Conservation (phyloP, 768 basidiomycete species). For the Cystofilobasidium bisporidii region DNA sequence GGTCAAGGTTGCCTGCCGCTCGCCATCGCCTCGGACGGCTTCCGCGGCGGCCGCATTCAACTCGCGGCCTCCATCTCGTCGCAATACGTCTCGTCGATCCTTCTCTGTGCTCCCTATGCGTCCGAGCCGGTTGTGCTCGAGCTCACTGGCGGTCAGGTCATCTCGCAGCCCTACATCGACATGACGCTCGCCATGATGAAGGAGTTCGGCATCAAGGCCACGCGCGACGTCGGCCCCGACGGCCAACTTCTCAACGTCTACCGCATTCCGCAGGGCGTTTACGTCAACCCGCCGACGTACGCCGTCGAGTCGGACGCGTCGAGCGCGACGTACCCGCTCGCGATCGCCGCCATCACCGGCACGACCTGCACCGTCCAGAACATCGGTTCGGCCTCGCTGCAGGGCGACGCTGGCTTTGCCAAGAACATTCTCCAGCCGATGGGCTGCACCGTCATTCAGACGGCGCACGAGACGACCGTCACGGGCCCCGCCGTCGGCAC, state of each 20-base stretch:
- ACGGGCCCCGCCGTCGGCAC: constrained; percentile 73
- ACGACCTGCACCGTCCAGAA: constrained; percentile 85
- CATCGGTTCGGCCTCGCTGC: constrained; percentile 80
- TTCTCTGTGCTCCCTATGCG: constrained; percentile 94
- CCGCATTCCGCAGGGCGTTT: constrained; percentile 66
- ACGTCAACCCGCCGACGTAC: constrained; percentile 69
- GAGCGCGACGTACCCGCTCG: constrained; percentile 91
- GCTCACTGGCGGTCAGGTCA: constrained; percentile 85
- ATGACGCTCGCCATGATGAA: constrained; percentile 99
- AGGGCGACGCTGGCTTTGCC: constrained; percentile 96
- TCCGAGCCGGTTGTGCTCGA: constrained; percentile 70
- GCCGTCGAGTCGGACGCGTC: constrained; percentile 92
- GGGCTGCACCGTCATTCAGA: constrained; percentile 88
- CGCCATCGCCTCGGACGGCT: constrained; percentile 68
- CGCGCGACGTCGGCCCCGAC: constrained; percentile 54
- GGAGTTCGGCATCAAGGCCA: constrained; percentile 72
- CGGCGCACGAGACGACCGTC: constrained; percentile 78
- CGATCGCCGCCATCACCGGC: constrained; percentile 95
- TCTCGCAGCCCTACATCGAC: constrained; percentile 98
- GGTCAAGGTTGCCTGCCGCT: constrained; percentile 77
- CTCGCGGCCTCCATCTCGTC: constrained; percentile 91
- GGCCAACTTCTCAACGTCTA: constrained; percentile 69
- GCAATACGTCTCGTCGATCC: constrained; percentile 95
- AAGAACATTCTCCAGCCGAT: constrained; percentile 84
- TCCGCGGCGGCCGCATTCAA: constrained; percentile 69